These are phyloP conservation scores for Solanum hybrid DNA, from an alignment of 305 asterid species.

Conservation along the genomic window DNA sequence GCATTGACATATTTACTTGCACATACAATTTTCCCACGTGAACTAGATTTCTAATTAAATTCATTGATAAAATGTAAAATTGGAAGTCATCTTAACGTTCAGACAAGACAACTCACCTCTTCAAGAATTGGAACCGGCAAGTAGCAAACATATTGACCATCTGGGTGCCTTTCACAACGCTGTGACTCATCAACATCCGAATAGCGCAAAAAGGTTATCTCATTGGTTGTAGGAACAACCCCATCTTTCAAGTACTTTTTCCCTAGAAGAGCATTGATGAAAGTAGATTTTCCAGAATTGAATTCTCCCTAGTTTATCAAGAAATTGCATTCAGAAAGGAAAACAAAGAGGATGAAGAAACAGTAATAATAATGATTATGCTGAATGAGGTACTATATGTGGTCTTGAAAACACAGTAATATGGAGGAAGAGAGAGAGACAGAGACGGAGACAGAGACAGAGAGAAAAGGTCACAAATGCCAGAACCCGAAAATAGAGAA, in stretches of 20 bases:
- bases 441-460: not conserved
- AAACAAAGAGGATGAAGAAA: not conserved
- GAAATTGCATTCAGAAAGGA: not conserved
- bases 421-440: not conserved
- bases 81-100: not conserved
- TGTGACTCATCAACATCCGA: conserved; percentile 37
- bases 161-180: conserved; percentile 83
- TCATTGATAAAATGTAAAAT: not conserved
- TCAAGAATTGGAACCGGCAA: conserved; percentile 82
- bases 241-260: conserved; percentile 78
- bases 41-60: not conserved
- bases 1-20: not conserved
- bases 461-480: not conserved
- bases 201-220: conserved; percentile 82
- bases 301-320: conserved; percentile 72
- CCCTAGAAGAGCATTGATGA: conserved; percentile 95
- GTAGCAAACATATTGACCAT: conserved; percentile 91
- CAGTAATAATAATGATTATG: not conserved
- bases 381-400: not conserved
- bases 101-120: conserved; percentile 50
- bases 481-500: not conserved
- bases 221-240: conserved; percentile 94
- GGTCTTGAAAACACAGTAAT: not conserved
- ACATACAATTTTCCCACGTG: not conserved
- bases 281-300: conserved; percentile 94